Conservation (phyloP, 148 eudicot genomes). For the Drosera capensis region DNA sequence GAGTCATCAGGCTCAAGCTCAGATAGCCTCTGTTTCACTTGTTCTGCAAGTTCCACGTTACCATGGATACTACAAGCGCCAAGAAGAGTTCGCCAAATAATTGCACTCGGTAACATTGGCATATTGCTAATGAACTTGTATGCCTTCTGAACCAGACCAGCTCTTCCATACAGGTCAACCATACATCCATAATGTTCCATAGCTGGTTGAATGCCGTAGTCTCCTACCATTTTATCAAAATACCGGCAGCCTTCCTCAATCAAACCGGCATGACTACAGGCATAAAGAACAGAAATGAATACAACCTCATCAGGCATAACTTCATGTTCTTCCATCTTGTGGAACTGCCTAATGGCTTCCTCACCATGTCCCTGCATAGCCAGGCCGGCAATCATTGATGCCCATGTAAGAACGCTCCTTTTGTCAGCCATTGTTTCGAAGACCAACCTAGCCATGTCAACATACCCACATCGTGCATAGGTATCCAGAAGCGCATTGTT, state of each 20-base stretch:
- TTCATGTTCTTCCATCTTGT: constrained; percentile 32
- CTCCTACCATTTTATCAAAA: constrained; percentile 31
- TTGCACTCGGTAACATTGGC: constrained; percentile 25
- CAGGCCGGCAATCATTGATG: constrained; percentile 45
- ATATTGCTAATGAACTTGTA: constrained; percentile 27
- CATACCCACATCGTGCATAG: constrained; percentile 40
- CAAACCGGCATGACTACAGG: constrained; percentile 63
- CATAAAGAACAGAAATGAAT: constrained; percentile 51
- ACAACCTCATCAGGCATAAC: constrained; percentile 32
- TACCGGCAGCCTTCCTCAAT: constrained; percentile 26
- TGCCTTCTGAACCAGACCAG: constrained; percentile 37
- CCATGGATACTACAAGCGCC: constrained; percentile 58
- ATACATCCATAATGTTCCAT: constrained; percentile 62
- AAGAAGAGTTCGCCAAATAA: constrained; percentile 51
- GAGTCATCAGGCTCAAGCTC: constrained; percentile 39
- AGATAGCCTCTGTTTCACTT: constrained; percentile 25
- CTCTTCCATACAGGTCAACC: constrained; percentile 58
- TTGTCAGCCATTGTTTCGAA: constrained; percentile 36
- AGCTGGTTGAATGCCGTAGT: constrained; percentile 30
- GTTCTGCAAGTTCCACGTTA: constrained; percentile 30
- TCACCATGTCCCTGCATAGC: constrained; percentile 49
- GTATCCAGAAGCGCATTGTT: constrained; percentile 39
- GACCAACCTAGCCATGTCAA: constrained; percentile 39
- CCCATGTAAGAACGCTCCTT: constrained; percentile 37
- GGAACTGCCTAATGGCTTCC: constrained; percentile 30